Evolutionary conservation across 768 basidiomycete species (phyloP).

Genomic region (Psilocybe azurescens): DNA sequence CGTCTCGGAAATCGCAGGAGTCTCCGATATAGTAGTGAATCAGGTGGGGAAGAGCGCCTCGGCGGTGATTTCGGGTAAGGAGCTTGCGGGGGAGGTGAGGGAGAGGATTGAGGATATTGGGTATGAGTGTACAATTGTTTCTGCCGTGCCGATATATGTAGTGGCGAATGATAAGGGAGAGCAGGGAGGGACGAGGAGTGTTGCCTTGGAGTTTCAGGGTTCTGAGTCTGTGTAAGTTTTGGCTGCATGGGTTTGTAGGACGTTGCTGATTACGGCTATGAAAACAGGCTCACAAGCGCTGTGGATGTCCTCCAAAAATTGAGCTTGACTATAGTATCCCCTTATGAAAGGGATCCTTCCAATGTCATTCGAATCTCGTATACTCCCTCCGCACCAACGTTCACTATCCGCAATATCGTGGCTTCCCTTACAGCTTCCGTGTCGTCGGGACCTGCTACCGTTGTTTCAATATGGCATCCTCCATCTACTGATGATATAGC

Average conservation of each 20-base stretch:
- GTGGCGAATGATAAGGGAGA: neutral
- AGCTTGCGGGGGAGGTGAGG: conserved; percentile 38
- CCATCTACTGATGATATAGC: conserved; percentile 67
- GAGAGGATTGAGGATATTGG: conserved; percentile 53
- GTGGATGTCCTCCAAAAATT: conserved; percentile 52
- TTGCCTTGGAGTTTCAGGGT: conserved; percentile 20
- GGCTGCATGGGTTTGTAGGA: neutral
- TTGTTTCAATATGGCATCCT: conserved; percentile 49
- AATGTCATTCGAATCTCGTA: conserved; percentile 57
- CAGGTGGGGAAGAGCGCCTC: conserved; percentile 64
- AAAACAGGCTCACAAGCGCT: conserved; percentile 35
- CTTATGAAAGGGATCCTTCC: conserved; percentile 40
- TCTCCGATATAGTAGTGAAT: conserved; percentile 58
- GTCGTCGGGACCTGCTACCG: conserved; percentile 42
- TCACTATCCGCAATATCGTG: conserved; percentile 73
- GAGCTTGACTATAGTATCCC: conserved; percentile 38
- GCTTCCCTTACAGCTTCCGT: conserved; percentile 43
- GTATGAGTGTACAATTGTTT: conserved; percentile 36
- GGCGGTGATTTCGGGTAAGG: conserved; percentile 43
- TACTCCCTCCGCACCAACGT: conserved; percentile 50
- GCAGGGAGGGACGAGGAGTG: conserved; percentile 5
- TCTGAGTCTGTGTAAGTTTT: conserved; percentile 10
- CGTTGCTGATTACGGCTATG: neutral
- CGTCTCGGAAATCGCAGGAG: conserved; percentile 54
- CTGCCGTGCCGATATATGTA: conserved; percentile 5